A percentile compares a stretch with the other conserved stretches of the same genome.
phyloP scores from a whole-genome alignment of 305 asterid genomes.

The Fraxinus greggii region DNA sequence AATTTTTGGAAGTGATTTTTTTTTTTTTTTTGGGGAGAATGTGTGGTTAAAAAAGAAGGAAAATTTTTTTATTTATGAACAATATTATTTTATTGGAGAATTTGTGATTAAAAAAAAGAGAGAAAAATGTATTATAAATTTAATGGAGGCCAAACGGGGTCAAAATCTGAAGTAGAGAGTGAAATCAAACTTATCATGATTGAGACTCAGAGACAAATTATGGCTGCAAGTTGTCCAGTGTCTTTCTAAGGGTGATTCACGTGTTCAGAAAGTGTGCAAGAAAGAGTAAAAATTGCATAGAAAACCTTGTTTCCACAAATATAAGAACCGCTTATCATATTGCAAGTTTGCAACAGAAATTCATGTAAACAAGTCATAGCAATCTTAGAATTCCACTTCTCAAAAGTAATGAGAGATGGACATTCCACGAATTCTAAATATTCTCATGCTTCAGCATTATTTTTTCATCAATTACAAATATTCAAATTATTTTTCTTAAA shows the following conservation, averaged over 20 bases:
- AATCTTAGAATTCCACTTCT: neutral
- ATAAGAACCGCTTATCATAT: neutral
- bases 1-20: too few relatives aligned
- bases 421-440: neutral
- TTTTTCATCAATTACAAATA: neutral
- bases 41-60: too few relatives aligned
- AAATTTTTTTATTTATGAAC: too few relatives aligned
- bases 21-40: too few relatives aligned
- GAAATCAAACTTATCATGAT: neutral
- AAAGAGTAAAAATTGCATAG: neutral
- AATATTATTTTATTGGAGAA: too few relatives aligned
- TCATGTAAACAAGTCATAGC: neutral
- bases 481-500: neutral
- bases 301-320: neutral
- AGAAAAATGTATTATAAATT: neutral
- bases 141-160: neutral
- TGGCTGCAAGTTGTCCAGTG: neutral
- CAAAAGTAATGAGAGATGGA: neutral
- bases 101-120: too few relatives aligned
- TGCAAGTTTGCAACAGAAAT: neutral
- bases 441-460: constrained; percentile 2
- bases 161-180: neutral
- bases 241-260: neutral
- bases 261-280: neutral
- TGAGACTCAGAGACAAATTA: neutral